A percentile compares a stretch with the other conserved stretches of the same genome.
These are phyloP conservation scores for Fomitopsis serialis DNA, from an alignment of 768 basidiomycete genomes.

Conservation along the genomic window DNA sequence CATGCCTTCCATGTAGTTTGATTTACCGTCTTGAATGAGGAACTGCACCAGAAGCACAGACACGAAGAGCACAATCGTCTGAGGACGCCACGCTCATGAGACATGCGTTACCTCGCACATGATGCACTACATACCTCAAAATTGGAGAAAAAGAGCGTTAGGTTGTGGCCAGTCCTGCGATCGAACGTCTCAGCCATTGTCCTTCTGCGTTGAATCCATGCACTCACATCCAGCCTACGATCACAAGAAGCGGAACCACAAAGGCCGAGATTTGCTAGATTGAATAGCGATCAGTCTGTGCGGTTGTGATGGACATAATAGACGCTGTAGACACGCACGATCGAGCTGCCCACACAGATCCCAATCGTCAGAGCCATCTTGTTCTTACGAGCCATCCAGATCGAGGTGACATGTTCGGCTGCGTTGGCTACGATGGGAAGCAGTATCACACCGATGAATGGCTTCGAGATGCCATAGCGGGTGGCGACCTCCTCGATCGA, in stretches of 20 bases:
- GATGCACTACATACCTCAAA: constrained; percentile 57
- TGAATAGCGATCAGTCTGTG: background rate
- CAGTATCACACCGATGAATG: constrained; percentile 83
- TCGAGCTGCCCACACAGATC: constrained; percentile 77
- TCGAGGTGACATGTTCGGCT: constrained; percentile 79
- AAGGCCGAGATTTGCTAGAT: constrained; percentile 79
- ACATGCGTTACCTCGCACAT: no score
- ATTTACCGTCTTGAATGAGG: constrained; percentile 63
- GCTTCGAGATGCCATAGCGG: constrained; percentile 73
- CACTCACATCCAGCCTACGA: constrained; percentile 84
- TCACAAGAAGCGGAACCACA: constrained; percentile 82
- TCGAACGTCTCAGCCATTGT: constrained; percentile 3
- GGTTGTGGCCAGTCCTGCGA: constrained; percentile 54
- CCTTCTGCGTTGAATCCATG: no score
- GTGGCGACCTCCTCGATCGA: constrained; percentile 90
- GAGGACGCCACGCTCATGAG: background rate
- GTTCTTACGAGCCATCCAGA: constrained; percentile 85
- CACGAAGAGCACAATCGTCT: constrained; percentile 83
- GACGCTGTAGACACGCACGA: constrained; percentile 39
- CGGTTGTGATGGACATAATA: background rate
- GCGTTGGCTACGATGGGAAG: constrained; percentile 85
- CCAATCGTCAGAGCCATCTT: constrained; percentile 73
- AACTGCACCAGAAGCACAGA: constrained; percentile 87
- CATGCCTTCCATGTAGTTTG: constrained; percentile 90
- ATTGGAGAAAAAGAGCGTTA: constrained; percentile 80